These are phyloP conservation scores for Penicillium sp. DNA, from an alignment of 2,329 filamentous ascomycete species.

Conservation along the genomic window DNA sequence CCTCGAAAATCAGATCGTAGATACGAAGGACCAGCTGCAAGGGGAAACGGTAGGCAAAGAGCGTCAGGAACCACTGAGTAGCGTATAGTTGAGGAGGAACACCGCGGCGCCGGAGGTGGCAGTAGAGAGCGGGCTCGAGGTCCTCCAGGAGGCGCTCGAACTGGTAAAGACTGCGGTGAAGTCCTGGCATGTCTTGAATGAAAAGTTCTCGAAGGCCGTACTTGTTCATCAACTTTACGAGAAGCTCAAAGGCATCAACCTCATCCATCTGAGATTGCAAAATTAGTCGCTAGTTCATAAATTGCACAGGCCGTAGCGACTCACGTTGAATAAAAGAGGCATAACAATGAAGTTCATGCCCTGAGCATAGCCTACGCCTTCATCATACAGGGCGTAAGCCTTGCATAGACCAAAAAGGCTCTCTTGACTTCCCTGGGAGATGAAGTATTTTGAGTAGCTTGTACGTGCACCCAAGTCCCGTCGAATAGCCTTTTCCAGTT, in stretches of 20 bases:
- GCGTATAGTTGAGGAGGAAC: conserved; percentile 92
- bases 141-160: conserved; percentile 95
- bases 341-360: conserved; percentile 99
- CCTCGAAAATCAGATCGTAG: conserved; percentile 90
- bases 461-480: conserved; percentile 88
- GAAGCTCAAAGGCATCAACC: conserved; percentile 90
- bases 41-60: conserved; percentile 98
- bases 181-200: conserved; percentile 89
- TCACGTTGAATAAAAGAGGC: conserved; percentile 89
- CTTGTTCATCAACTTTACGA: conserved; percentile 94
- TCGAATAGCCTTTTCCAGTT: conserved; percentile 86
- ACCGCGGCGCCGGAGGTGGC: conserved; percentile 81
- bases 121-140: conserved; percentile 88
- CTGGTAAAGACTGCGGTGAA: conserved; percentile 90
- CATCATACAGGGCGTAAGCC: conserved; percentile 92
- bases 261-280: conserved; percentile 79
- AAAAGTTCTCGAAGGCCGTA: conserved; percentile 92
- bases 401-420: conserved; percentile 95
- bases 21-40: conserved; percentile 93
- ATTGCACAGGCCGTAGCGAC: conserved; percentile 27
- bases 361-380: conserved; percentile 92
- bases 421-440: conserved; percentile 86
- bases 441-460: conserved; percentile 94
- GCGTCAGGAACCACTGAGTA: conserved; percentile 96
- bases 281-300: conserved; percentile 4